Base-by-base conservation (phyloP, 2,329 filamentous ascomycete genomes). In the Phyllosticta citrichinensis region DNA sequence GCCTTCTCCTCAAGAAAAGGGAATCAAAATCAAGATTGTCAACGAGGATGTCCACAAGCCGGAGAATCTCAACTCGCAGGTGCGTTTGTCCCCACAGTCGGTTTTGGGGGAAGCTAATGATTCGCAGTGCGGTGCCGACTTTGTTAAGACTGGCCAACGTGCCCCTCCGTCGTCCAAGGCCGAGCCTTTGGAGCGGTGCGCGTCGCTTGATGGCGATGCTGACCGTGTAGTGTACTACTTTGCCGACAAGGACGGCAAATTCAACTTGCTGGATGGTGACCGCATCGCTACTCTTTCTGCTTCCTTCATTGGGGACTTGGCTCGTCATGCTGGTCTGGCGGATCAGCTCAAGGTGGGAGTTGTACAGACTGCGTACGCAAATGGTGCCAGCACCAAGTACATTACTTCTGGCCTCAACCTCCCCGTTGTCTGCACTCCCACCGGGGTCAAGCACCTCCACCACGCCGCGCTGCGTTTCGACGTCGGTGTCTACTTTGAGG, bases 211-310 rank as follows among this genome's bases (percentile, higher is more conserved):
- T 67, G 94, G 94, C 58, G 94, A 99, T 71, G 94, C 94, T 17
- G 94, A 99, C 73, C 89, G 94, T 62, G 81, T 99, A 63, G 90
- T 97, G 62, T 97, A 96, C 80, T 97, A 97, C 79, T 97, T 91
- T 81, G 79, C 86, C 68, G 91, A 96, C 68, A 83, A 87, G 12
- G 85, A 91, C 66, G 87, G 85, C 61, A 85, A 87, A 24, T 99
- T 99, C 81, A 87, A 89, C 70, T 89, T 99, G 72, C 85, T 99
- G 12, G 94, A 99, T 68, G 94, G 94, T 63, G 94, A 99, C 76
- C 91, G 93, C 58, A 99, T 99, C 70, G 93, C 94, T 5, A 96
- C 92, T 2, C 86, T 99, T 57, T 90, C 91, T 12, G 94, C 94
- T 52, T 90, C 89, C 1, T 99, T 97, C 79, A 91, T 99, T 65